A percentile compares a stretch with the other conserved stretches of the same genome.
phyloP scores from a whole-genome alignment of 805 yeast species.

The Blastobotrys muscicola region DNA sequence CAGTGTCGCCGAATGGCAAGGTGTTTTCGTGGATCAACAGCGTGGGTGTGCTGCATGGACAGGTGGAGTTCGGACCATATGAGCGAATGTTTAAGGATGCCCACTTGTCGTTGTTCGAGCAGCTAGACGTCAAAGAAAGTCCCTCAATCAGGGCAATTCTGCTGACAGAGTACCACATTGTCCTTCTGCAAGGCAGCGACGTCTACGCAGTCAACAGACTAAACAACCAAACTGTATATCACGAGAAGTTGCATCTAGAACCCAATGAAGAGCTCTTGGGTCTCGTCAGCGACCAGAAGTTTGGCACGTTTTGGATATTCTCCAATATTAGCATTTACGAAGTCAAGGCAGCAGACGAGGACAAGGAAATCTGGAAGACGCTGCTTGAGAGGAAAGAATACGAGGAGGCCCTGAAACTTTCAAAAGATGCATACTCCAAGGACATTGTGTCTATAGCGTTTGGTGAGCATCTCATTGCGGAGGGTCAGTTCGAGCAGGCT shows the following conservation, averaged over 20 bases:
- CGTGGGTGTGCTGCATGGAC: slow-evolving; percentile 39
- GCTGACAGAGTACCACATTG: slow-evolving; percentile 46
- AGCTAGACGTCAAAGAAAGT: slow-evolving; percentile 27
- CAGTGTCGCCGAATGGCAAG: slow-evolving; percentile 13
- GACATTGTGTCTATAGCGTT: slow-evolving; percentile 45
- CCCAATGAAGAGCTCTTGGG: slow-evolving; percentile 32
- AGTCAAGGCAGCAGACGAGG: slow-evolving; percentile 55
- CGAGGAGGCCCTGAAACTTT: slow-evolving; percentile 52
- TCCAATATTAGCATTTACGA: slow-evolving; percentile 58
- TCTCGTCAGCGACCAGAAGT: slow-evolving; percentile 38
- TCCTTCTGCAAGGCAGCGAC: slow-evolving; percentile 37
- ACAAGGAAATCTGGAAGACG: slow-evolving; percentile 64
- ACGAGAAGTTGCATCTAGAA: slow-evolving; percentile 31
- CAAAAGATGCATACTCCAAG: slow-evolving; percentile 22
- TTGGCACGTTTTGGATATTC: slow-evolving; percentile 68
- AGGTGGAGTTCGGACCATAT: slow-evolving; percentile 15
- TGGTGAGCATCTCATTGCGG: slow-evolving; percentile 40
- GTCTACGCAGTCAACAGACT: slow-evolving; percentile 42
- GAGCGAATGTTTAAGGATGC: slow-evolving; percentile 25
- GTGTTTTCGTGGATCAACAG: slow-evolving; percentile 40
- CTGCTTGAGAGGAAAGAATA: slow-evolving; percentile 43
- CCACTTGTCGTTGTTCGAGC: slow-evolving; percentile 33
- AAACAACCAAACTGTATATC: slow-evolving; percentile 38
- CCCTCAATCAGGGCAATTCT: slow-evolving; percentile 29
- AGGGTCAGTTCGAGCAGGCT: slow-evolving; percentile 24